Base-by-base conservation (phyloP, 176 grass and related monocot genomes). In the Carex parvula region DNA sequence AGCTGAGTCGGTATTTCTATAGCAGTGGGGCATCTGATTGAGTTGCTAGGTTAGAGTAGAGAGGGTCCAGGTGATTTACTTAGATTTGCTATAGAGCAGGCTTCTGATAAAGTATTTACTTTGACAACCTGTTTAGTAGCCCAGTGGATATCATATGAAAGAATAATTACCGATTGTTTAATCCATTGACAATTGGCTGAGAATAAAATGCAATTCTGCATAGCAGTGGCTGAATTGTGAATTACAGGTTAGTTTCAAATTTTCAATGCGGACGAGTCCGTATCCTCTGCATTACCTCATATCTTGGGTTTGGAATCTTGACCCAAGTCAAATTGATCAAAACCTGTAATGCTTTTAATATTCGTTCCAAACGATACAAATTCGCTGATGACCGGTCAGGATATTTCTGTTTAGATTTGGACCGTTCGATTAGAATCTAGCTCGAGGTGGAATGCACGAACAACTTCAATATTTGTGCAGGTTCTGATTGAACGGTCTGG, bases 1-100 rank as follows among this genome's bases (percentile, higher is more conserved):
- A 60, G 91, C 93, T 1, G 96, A 98, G 63, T 91, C 91, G 4
- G 89, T 93, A 71, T 98, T 98, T 69, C 79, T 95, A 79, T 79
- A 89, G 64, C 92, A 93, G 60, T 62, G 64, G 54, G 42, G n/a
- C 30, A 67, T 59, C 22, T 35, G 62, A 29, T 60, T 57, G 44
- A 26, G 60, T 10, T 29, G 60, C 76, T 79, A 71, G 68, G 22
- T 79, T 80, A 44, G 46, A 50, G 46, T 50, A 50, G 46, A 48
- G 44, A 10, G 44, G 46, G 46, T 50, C 46, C 46, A 50, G 57
- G 17, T 83, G 2, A 54, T 7, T 81, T 3, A 18, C 2, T 8
- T 18, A 60, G 12, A 75, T 30, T 14, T 75, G 46, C 11, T 26
- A 24, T 75, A 15, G 71, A 29, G 39, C 68, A 71, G 44, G 68